Percentiles rank a stretch among this genome's conserved stretches.
These are phyloP conservation scores for Camellia sinensis DNA, from an alignment of 148 eudicot genomes.

Conservation along the genomic window DNA sequence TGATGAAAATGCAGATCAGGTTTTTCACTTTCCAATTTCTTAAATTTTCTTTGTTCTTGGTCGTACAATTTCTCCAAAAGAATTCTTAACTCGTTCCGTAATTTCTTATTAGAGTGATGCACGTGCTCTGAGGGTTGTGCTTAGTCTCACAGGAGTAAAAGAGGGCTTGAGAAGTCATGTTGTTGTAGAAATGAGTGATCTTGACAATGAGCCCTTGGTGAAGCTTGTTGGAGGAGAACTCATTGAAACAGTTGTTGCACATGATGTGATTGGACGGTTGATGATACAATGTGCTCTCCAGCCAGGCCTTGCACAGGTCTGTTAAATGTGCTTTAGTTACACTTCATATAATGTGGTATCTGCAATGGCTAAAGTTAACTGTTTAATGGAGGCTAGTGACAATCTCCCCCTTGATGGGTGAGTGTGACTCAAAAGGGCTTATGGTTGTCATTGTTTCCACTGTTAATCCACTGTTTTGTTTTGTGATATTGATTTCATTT, in stretches of 20 bases:
- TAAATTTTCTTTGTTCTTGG: conserved; percentile 13
- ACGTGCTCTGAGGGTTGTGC: conserved; percentile 88
- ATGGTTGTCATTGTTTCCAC: not conserved
- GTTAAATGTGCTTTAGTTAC: conserved; percentile 16
- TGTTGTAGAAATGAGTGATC: conserved; percentile 95
- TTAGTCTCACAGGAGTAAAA: conserved; percentile 90
- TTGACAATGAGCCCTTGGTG: conserved; percentile 91
- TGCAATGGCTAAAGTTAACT: not conserved
- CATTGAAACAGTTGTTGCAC: conserved; percentile 91
- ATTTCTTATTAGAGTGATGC: conserved; percentile 72
- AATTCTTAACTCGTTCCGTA: not conserved
- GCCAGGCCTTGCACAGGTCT: conserved; percentile 97
- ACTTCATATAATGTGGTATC: not conserved
- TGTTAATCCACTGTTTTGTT: not conserved
- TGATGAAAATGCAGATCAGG: conserved; percentile 98
- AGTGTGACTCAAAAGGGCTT: not conserved
- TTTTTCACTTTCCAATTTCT: conserved; percentile 20
- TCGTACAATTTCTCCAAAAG: not conserved
- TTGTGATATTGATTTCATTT: not conserved
- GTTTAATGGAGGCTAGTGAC: not conserved
- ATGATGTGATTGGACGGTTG: conserved; percentile 93
- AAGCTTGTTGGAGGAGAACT: conserved; percentile 96
- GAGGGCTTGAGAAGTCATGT: conserved; percentile 92
- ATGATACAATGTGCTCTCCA: conserved; percentile 99
- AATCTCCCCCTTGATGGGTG: not conserved